phyloP scores from a whole-genome alignment of 768 basidiomycete genomes.

The Mycena chlorophos region DNA sequence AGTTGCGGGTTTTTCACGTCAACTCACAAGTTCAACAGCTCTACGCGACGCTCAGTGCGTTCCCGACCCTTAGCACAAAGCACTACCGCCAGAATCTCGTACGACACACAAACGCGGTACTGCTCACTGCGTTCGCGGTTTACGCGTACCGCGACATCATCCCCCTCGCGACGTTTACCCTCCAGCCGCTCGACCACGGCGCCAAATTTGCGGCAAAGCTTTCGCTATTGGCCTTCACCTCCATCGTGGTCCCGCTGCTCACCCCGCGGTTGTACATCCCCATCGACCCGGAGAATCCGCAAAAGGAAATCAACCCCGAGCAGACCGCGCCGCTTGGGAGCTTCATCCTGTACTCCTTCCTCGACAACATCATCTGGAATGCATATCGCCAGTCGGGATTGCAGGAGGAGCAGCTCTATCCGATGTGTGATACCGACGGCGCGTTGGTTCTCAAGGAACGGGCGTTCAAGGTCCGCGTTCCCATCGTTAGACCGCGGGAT shows the following conservation, averaged over 20 bases:
- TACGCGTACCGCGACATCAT: constrained; percentile 59
- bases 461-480: constrained; percentile 31
- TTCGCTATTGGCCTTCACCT: constrained; percentile 41
- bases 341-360: constrained; percentile 47
- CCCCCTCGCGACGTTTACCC: constrained; percentile 54
- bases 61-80: neutral
- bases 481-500: constrained; percentile 25
- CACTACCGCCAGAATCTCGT: constrained; percentile 10
- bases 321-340: constrained; percentile 51
- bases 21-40: neutral
- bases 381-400: constrained; percentile 47
- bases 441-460: constrained; percentile 25
- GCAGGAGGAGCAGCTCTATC: constrained; percentile 53
- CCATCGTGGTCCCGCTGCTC: constrained; percentile 51
- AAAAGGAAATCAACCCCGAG: constrained; percentile 39
- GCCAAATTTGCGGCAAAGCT: constrained; percentile 52
- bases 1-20: neutral
- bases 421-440: constrained; percentile 60
- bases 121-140: constrained; percentile 37
- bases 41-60: constrained; percentile 6
- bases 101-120: constrained; percentile 28
- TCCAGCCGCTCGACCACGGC: constrained; percentile 43
- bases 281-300: constrained; percentile 46
- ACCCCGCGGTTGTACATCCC: constrained; percentile 55
- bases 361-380: constrained; percentile 50